Evolutionary conservation across 345 rosid species (phyloP), one percentile per base, ranked within the genome.

Genomic region (Dipteronia sinensis): DNA sequence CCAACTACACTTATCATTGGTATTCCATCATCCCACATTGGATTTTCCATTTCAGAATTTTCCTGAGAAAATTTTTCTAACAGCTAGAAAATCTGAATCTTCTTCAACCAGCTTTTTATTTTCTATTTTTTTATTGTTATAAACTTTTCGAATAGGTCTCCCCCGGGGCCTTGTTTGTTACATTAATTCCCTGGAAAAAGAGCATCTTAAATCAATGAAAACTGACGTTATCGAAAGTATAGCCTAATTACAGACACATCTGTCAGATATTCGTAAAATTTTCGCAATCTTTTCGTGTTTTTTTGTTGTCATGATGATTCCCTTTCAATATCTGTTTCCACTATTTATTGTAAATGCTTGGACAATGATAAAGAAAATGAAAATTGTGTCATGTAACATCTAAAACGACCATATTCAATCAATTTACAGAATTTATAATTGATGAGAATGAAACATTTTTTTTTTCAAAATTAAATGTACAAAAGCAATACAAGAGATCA

Each of bases 1-100:
- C 88, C 92, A 10, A 86, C 80, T 29, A 91, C 85, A 74, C 84
- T 90, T 19, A 86, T 86, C 74, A 79, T 34, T 10, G 68, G 69
- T 46, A 63, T 59, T 46, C 68, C 77, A 74, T 63, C 65, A 23
- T 63, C 69, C 77, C 77, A 74, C 23, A 13, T 27, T 23, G 59
- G 17, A 44, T 44, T 40, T 27, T 25, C 69, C 77, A 74, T 74
- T 27, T 34, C 20, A 40, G 38, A 73, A 40, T 20, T 44, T 38
- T n/a, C 25, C 25, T 38, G 58, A 53, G 58, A 16, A 53, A 16
- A 4, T 53, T 53, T 17, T 9, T 10, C 2, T 46, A 46, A 16
- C 58, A 53, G n/a, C n/a, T 16, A 53, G 49, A 46, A 46, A 11
- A 46, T 10, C 49, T 11, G 46, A 42, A 42, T 42, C 49, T 46